Evolutionary conservation across 2,329 filamentous ascomycete genomes (phyloP).

Genomic region (Aspergillus persii): DNA sequence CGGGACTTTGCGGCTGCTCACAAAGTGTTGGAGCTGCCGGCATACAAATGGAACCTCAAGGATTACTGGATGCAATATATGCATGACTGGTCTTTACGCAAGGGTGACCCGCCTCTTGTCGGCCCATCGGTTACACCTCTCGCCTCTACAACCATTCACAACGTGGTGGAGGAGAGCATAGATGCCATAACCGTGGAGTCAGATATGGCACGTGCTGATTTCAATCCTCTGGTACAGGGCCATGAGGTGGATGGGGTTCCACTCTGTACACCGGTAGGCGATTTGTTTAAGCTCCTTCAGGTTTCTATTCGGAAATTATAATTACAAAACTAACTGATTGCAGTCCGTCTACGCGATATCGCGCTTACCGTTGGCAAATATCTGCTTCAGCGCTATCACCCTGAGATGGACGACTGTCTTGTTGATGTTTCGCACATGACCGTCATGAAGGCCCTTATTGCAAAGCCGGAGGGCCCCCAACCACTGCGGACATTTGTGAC

Average conservation of each 20-base stretch:
- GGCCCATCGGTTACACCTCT: slow-evolving; percentile 2
- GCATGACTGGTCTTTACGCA: slow-evolving; percentile 70
- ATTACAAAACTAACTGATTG: background rate
- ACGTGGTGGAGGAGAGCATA: slow-evolving; percentile 33
- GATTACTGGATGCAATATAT: slow-evolving; percentile 71
- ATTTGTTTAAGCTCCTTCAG: background rate
- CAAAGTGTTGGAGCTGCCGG: slow-evolving; percentile 61
- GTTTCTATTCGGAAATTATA: background rate
- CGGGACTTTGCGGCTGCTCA: slow-evolving; percentile 57
- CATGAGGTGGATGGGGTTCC: slow-evolving; percentile 25
- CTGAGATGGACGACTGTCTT: slow-evolving; percentile 4
- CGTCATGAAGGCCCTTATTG: slow-evolving; percentile 22
- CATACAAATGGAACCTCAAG: slow-evolving; percentile 69
- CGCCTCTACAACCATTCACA: slow-evolving; percentile 24
- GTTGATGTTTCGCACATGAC: slow-evolving; percentile 24
- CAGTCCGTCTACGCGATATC: slow-evolving; percentile 24
- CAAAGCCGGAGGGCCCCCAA: slow-evolving; percentile 10
- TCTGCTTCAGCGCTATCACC: slow-evolving; percentile 12
- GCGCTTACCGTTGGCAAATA: slow-evolving; percentile 19
- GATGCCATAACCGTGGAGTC: slow-evolving; percentile 17
- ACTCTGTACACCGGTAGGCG: slow-evolving; percentile 18
- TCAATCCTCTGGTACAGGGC: slow-evolving; percentile 18
- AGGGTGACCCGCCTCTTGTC: slow-evolving; percentile 31
- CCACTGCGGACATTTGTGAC: slow-evolving; percentile 14
- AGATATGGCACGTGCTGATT: slow-evolving; percentile 15